phyloP scores from a whole-genome alignment of 140 eudicot genomes.

The Artemisia princeps region DNA sequence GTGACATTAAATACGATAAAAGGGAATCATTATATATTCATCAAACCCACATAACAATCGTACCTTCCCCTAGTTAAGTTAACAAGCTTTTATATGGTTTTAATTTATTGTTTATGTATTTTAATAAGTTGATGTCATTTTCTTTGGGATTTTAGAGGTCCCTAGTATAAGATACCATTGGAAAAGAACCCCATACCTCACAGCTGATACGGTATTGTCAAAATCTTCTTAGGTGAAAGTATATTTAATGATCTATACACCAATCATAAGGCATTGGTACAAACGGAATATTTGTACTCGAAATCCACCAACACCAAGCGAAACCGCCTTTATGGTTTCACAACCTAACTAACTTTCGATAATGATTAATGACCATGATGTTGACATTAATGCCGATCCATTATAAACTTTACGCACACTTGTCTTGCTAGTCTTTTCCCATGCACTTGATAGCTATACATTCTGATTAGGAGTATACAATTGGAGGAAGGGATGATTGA shows the following conservation, averaged over 20 bases:
- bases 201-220: slow-evolving; percentile 13
- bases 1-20: neutral
- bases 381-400: neutral
- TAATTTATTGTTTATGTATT: neutral
- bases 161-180: slow-evolving; percentile 8
- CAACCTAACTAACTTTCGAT: neutral
- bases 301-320: slow-evolving; percentile 14
- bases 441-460: no score
- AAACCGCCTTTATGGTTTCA: neutral
- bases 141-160: slow-evolving; percentile 25
- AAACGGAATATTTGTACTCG: slow-evolving; percentile 25
- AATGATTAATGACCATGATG: neutral
- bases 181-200: slow-evolving; percentile 27
- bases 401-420: neutral
- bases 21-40: neutral
- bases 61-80: slow-evolving; percentile 11
- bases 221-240: slow-evolving; percentile 15
- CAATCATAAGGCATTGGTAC: slow-evolving; percentile 19
- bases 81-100: neutral
- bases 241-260: slow-evolving; percentile 12
- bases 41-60: slow-evolving; percentile 12
- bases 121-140: slow-evolving; percentile 27
- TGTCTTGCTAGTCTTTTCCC: no score
- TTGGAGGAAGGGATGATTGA: no score
- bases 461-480: no score